Base-by-base conservation (phyloP, 164 flowering plant species). In the Sextonia rubra region DNA sequence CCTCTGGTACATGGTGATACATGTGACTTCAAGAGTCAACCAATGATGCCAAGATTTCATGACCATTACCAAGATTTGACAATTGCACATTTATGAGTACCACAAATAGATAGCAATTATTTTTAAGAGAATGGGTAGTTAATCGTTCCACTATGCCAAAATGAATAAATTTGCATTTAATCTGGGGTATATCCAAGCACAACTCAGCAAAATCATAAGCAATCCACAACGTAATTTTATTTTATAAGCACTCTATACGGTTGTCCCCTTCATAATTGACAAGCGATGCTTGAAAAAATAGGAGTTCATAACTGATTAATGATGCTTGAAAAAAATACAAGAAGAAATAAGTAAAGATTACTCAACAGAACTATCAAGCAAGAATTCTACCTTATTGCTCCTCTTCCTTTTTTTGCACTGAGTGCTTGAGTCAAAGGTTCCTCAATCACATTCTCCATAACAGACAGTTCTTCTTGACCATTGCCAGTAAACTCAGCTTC, bases 371-470 rank as follows among this genome's bases (percentile, higher is more conserved):
- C n/a, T 52, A 47, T 47, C 6, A 8, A n/a, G 27, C 12, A 49
- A 47, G 30, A 3, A 71, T 14, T 71, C 62, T 77, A 92, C 97
- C 97, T 87, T 89, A 49, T 75, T 81, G 79, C n/a, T 76, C 71
- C 89, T 86, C 80, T 88, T 95, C 85, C 97, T 86, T 81, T 95
- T 85, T 81, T 92, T 0, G 80, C 62, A 63, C 82, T 80, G 60
- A 75, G 66, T 68, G 81, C 83, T 72, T 80, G 86, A 37, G 77
- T 67, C 23, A 85, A 73, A 73, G 86, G 75, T 71, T 81, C 87
- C 30, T 78, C 77, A 44, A 74, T 76, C 12, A 79, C 64, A 65
- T 77, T 85, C 61, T 82, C 91, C 77, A 77, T 24, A 70, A 60
- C 70, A 12, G 81, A 69, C 7, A 76, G 75, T 56, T 84, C 92